Base-by-base conservation (phyloP, 2,329 filamentous ascomycete species). In the Fusarium transvaalense region DNA sequence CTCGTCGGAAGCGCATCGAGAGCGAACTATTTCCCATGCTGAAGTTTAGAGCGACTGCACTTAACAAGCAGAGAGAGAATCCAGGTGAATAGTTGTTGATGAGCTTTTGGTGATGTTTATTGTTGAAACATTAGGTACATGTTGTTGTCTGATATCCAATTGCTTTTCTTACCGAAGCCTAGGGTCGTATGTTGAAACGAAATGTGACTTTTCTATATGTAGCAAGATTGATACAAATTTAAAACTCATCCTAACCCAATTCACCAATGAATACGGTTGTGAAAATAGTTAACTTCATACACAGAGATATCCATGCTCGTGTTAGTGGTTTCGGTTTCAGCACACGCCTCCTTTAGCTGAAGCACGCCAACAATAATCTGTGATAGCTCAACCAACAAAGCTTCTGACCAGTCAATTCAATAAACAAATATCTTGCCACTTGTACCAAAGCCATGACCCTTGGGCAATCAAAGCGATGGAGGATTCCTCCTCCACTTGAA, bases 251-350 rank as follows among this genome's bases (percentile, higher is more conserved):
- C 10, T 38, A 38, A 5, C 4, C 15, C 10, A 14, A 23, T 6
- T 7, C 45, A 25, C 31, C 21, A 25, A 17, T 34, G 10, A 35
- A 15, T 14, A 14, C 6, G 12, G 8, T 10, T 19, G 4, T 21
- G 17, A 45, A 45, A 14, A 12, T 13, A 31, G n/a, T 48, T 23
- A 48, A 4, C n/a, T 14, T 37, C 47, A 9, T 19, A 38, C n/a
- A 5, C 34, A 21, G 37, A 32, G n/a, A 34, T 47, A 10, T 27
- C 19, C n/a, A 19, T 14, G 12, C 10, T 51, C 3, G 32, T 45
- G 38, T 61, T 31, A n/a, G 45, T 47, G 13, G 58, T 63, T 63
- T 64, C 50, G 38, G 58, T 63, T 63, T 64, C 58, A 63, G 58
- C 35, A 29, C 19, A 23, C 31, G 23, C 21, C 42, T 35, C 41